phyloP scores from a whole-genome alignment of 2,329 filamentous ascomycete genomes.

The Cercospora sp. region DNA sequence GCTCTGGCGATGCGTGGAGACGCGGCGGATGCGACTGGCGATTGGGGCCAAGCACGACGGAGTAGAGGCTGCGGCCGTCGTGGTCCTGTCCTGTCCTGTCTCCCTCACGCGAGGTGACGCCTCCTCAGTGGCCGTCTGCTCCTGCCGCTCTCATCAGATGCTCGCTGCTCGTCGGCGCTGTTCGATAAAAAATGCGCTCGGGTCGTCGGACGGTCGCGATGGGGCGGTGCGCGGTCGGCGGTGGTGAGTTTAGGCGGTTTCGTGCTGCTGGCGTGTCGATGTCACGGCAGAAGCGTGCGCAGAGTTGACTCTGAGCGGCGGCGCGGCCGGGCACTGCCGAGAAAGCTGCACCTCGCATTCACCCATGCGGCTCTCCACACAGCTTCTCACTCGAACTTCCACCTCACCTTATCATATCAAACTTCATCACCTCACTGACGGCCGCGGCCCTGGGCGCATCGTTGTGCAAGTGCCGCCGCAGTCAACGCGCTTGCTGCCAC shows the following conservation, averaged over 20 bases:
- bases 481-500: neutral
- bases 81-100: neutral
- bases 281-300: conserved; percentile 9
- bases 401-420: neutral
- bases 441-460: neutral
- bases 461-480: neutral
- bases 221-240: conserved; percentile 4
- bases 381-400: neutral
- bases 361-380: conserved; percentile 3
- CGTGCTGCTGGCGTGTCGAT: conserved; percentile 7
- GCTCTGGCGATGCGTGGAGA: neutral
- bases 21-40: neutral
- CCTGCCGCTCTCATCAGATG: conserved; percentile 23
- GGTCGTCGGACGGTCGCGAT: conserved; percentile 1
- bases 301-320: conserved; percentile 7
- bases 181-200: conserved; percentile 2
- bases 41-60: neutral
- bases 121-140: conserved; percentile 25
- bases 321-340: neutral
- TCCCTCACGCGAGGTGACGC: conserved; percentile 11
- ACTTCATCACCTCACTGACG: neutral
- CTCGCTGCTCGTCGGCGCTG: neutral
- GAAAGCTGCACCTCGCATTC: conserved; percentile 6
- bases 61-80: neutral
- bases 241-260: conserved; percentile 1